Base-by-base conservation (phyloP, 2,329 filamentous ascomycete species). In the Exophiala sideris region DNA sequence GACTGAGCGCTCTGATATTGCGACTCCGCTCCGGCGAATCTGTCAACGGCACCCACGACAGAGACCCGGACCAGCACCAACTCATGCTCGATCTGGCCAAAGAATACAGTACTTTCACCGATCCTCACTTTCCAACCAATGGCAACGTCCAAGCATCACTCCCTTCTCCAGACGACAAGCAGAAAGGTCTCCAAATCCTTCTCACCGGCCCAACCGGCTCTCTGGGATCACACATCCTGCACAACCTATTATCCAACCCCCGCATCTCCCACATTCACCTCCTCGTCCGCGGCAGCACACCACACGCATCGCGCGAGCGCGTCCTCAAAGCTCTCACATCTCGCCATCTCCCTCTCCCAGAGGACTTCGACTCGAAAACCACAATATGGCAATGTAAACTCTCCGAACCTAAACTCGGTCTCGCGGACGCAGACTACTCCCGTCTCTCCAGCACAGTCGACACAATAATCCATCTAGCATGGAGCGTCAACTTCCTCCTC, bases 181-280 rank as follows among this genome's bases (percentile, higher is more conserved):
- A 34, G 9, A n/a, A 2, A 9, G 48, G 48, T 5, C 24, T 52
- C 6, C 46, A 38, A 16, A 52, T 63, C 29, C 52, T 64, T 3
- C 48, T 88, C 3, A 88, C 85, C 0, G 85, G 85, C 1, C 78
- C 79, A 0, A 88, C 85, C 0, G 85, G 85, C 1, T 84, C 83
- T 1, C 72, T 88, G 0, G 85, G 85, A 1, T 75, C 81, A 0
- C 83, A 86, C 59, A 70, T 85, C 1, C 73, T 83, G 1, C 65
- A 75, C 29, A 66, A 74, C 18, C 69, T 84, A 2, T 62, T 68
- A 1, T 62, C 66, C 2, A 57, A 66, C 12, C 3, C 60, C 0
- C 61, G 64, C 1, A 68, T 83, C 0, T 61, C 65, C 3, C 74
- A 71, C 38, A 70, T 86, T 8, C 79, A 81, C 64, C 84, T 83